Evolutionary conservation across 2,329 filamentous ascomycete genomes (phyloP).

Genomic region (Alternaria sp.): DNA sequence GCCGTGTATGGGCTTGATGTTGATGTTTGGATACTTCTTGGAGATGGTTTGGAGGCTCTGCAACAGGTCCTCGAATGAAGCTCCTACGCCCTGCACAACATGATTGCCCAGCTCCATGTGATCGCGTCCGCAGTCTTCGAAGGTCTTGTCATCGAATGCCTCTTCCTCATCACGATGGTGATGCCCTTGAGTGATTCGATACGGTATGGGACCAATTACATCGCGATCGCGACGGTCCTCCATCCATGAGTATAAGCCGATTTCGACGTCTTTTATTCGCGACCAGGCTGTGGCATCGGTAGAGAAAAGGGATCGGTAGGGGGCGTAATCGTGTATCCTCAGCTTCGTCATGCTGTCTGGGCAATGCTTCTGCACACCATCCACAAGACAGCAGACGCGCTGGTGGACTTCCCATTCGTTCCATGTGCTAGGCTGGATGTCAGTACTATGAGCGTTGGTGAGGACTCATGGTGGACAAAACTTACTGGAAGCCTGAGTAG

Average conservation of each 20-base stretch:
- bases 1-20: constrained; percentile 36
- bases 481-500: constrained; percentile 42
- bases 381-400: constrained; percentile 45
- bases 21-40: constrained; percentile 42
- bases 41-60: constrained; percentile 38
- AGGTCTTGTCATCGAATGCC: constrained; percentile 44
- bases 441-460: constrained; percentile 5
- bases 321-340: constrained; percentile 44
- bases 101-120: constrained; percentile 44
- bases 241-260: constrained; percentile 44
- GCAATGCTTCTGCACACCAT: constrained; percentile 40
- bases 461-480: background rate
- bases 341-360: constrained; percentile 41
- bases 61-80: constrained; percentile 42
- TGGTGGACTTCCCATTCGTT: constrained; percentile 49
- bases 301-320: constrained; percentile 43
- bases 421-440: constrained; percentile 31
- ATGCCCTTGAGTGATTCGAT: constrained; percentile 41
- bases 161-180: constrained; percentile 46
- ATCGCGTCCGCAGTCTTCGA: constrained; percentile 38
- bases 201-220: constrained; percentile 40
- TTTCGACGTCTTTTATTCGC: constrained; percentile 40
- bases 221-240: constrained; percentile 44
- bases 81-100: constrained; percentile 42
- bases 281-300: constrained; percentile 40